Base-by-base conservation (phyloP, 2,329 filamentous ascomycete genomes). In the Sporothrix schenckii region DNA sequence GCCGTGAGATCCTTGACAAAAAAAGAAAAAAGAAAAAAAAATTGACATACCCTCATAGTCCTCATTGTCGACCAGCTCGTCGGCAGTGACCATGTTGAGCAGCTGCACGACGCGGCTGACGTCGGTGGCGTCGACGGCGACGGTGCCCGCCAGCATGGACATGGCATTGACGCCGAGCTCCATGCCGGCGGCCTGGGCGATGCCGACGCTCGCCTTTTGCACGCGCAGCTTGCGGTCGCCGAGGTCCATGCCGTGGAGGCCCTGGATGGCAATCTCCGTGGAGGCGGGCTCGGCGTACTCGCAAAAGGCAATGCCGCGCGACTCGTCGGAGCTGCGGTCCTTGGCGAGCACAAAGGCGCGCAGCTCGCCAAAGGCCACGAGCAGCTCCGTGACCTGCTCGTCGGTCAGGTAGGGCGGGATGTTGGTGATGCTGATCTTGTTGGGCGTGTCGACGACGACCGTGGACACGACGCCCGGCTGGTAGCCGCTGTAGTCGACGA, bases 101-200 rank as follows among this genome's bases (percentile, higher is more conserved):
- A 99, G 84, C 81, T 97, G 94, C 72, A 99, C 80, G 19, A 99
- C 94, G 70, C 92, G 88, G 74, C 92, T 92, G 72, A 90, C 89
- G 75, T 97, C 93, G 0, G 71, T n/a, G 47, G 91, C 84, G 72
- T 94, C 91, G 70, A 86, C 86, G 50, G 92, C 91, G 3, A 90
- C 92, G 24, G 95, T 97, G 71, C 94, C 94, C 50, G 95, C 95
- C 76, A 99, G 91, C 87, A 97, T 93, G 66, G 94, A 97, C 89
- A 99, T 98, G 73, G 95, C 95, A 75, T 95, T 96, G 73, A 99
- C 94, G 69, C 94, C 93, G 86, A 97, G 96, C 77, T 99, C 95
- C 53, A 97, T 87, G 73, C 93, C 93, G 61, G 92, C 86, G 27
- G 93, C 93, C 79, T 99, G 95, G n/a, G 93, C 94, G 72, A 93